Conservation (phyloP, 2,329 filamentous ascomycete genomes). For the Fusarium coicis region DNA sequence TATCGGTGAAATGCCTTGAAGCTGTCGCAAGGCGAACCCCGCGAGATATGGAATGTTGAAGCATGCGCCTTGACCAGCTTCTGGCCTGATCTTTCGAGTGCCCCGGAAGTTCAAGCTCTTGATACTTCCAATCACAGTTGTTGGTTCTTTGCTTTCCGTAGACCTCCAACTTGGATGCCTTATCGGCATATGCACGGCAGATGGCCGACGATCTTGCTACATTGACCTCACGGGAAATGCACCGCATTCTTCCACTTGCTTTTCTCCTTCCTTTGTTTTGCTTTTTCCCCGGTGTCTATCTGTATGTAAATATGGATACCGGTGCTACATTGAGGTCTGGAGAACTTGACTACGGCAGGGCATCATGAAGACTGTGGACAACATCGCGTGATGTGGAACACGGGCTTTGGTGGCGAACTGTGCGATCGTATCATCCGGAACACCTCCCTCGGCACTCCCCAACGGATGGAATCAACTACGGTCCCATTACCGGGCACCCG, state of each 20-base stretch:
- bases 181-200: slow-evolving; percentile 46
- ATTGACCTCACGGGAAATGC: slow-evolving; percentile 30
- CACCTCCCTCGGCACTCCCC: slow-evolving; percentile 37
- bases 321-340: slow-evolving; percentile 19
- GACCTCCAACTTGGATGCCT: slow-evolving; percentile 34
- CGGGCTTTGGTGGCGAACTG: slow-evolving; percentile 12
- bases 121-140: slow-evolving; percentile 38
- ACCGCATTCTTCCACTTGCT: not conserved
- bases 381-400: slow-evolving; percentile 37
- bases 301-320: not conserved
- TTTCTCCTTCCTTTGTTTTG: slow-evolving; percentile 14
- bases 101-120: slow-evolving; percentile 17
- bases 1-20: slow-evolving; percentile 19
- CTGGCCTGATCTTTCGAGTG: slow-evolving; percentile 43
- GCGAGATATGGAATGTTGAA: slow-evolving; percentile 30
- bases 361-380: not conserved
- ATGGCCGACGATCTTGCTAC: slow-evolving; percentile 44
- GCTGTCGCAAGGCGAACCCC: slow-evolving; percentile 22
- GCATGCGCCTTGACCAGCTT: slow-evolving; percentile 39
- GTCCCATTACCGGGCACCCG: not conserved
- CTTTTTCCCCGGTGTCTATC: slow-evolving; percentile 7
- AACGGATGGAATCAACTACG: slow-evolving; percentile 1
- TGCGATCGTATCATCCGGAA: slow-evolving; percentile 35
- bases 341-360: slow-evolving; percentile 4
- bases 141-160: slow-evolving; percentile 17